These are phyloP conservation scores for Mrakia frigida DNA, from an alignment of 768 basidiomycete genomes.

Conservation along the genomic window DNA sequence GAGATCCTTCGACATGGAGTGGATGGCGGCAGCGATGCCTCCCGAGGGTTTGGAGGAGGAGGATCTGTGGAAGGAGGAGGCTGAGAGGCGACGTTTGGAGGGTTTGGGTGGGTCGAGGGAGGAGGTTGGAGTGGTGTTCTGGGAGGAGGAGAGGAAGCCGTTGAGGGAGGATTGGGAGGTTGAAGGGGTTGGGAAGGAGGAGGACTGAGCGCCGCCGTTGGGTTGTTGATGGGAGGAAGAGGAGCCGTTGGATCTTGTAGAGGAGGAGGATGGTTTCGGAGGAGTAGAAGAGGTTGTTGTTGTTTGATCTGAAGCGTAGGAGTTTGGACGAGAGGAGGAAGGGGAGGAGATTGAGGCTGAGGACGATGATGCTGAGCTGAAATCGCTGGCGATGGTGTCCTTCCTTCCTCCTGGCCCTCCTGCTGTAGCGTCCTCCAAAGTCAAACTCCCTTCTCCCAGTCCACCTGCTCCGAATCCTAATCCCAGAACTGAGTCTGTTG, in stretches of 20 bases:
- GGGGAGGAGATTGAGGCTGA: no score
- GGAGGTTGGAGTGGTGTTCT: no score
- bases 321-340: neutral
- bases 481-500: neutral
- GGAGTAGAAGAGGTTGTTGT: neutral
- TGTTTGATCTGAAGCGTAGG: neutral
- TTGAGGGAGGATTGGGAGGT: slow-evolving; percentile 5
- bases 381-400: neutral
- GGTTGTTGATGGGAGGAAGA: no score
- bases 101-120: neutral
- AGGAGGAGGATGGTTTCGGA: neutral
- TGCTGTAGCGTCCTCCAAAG: slow-evolving; percentile 17
- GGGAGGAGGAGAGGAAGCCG: neutral
- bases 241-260: no score
- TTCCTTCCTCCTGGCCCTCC: neutral
- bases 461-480: neutral
- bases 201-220: neutral
- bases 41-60: slow-evolving; percentile 9
- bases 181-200: neutral
- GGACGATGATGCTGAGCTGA: neutral
- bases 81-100: slow-evolving; percentile 7
- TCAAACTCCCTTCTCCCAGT: slow-evolving; percentile 6
- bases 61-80: neutral
- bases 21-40: slow-evolving; percentile 24
- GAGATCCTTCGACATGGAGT: slow-evolving; percentile 27